Evolutionary conservation across 2,329 filamentous ascomycete genomes (phyloP), one percentile per base, ranked within the genome.

Genomic region (Aspergillus oerlinghausenensis): DNA sequence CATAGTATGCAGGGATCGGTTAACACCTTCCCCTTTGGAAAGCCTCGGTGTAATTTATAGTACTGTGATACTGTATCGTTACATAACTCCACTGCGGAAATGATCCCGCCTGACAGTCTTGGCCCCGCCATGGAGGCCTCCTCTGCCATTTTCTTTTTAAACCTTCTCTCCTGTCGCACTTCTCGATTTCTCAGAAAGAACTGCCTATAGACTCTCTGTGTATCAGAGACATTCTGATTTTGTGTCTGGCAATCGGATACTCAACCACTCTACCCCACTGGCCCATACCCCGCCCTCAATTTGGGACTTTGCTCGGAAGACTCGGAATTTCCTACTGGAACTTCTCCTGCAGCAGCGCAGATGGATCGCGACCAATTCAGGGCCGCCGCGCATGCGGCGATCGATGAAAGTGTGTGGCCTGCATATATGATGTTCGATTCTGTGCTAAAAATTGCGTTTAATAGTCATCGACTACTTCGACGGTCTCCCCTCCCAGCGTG

Each of bases 351-450:
- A 59, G 43, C 21, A 47, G 11, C 21, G 11, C 19, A 50, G 19
- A 96, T 96, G 92, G 86, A 96, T 69, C 85, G 87, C 28, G 79
- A 87, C 55, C 84, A 93, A 67, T 97, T 96, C 74, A 83, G 86
- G 62, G 78, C 84, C 59, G 90, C 90, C 61, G 92, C 90, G 48
- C 84, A 90, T 62, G 83, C 86, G 56, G 88, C 88, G 58, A 85
- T 96, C 69, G 89, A 95, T 63, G 89, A 96, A 57, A 95, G 90
- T 92, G 76, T 70, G 85, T 78, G 51, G 32, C 3, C 38, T 21
- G 21, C 43, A 40, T 45, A n/a, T 47, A 47, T 53, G 50, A 56
- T 14, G 50, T 43, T 40, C 48, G 4, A 9, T 3, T 14, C 55
- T 50, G 50, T 55, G 57, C 45, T 55, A 43, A 55, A n/a, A 23